Base-by-base conservation (phyloP, 106 monocot genomes). In the Dioscorea zingiberensis region DNA sequence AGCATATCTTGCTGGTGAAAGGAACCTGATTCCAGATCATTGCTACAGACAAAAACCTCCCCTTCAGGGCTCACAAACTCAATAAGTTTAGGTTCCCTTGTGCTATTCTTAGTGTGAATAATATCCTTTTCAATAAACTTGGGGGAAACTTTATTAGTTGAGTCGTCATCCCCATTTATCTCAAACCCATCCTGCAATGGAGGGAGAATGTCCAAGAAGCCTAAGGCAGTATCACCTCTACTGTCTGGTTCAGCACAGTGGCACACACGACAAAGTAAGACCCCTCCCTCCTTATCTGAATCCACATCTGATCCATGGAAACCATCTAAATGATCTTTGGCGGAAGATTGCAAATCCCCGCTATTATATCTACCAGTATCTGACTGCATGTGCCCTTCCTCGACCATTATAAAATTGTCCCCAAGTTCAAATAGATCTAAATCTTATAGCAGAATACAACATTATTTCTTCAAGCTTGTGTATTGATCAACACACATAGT, bases 21-120 rank as follows among this genome's bases (percentile, higher is more conserved):
- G 4, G 86, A 79, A 9, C 92, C 84, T 13, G 89, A 76, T 79
- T 98, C 98, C 68, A 86, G 11, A 58, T 98, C 93, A 62, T 73
- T 47, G 19, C 45, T 69, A 60, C 95, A 97, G 24, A 92, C 66
- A 68, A 92, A 92, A 69, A 97, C 59, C 55, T 97, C 91, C 7
- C 95, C 95, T 48, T 92, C 83, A 29, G 95, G 95, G 70, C 95
- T 84, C 27, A 88, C 27, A 45, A 97, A 85, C 70, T 97, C 81
- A 23, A 97, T 32, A 72, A 80, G 68, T 24, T 61, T 73, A 60
- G 74, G 26, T 53, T 69, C 65, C 46, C 27, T 64, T 6, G 3
- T 28, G 48, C 18, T 7, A 49, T 59, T 65, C 51, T 79, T 73
- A n/a, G 65, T 46, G 66, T 60, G 57, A 30, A 24, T 32, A 5